Percentiles rank a stretch among this genome's conserved stretches.
Conservation (phyloP, 441 rosid genomes). For the Daphne laureola region DNA sequence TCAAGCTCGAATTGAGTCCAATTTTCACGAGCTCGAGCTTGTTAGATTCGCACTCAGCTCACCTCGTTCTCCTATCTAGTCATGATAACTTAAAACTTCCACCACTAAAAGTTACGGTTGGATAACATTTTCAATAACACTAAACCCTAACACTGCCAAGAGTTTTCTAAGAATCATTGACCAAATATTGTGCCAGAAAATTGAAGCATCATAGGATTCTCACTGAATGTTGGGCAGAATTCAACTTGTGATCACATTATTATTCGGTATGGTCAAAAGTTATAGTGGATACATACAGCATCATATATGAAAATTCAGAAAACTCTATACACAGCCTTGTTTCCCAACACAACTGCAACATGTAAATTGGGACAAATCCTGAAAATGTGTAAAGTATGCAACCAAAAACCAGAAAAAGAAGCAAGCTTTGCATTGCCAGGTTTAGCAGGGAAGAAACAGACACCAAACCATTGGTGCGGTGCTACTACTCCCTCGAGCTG, state of each 20-base stretch:
- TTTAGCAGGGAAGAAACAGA: not conserved
- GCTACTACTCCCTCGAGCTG: constrained; percentile 11
- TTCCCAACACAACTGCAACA: constrained; percentile 6
- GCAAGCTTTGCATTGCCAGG: constrained; percentile 13
- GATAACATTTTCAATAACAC: no score
- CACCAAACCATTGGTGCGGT: not conserved
- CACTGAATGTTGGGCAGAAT: no score
- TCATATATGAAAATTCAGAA: not conserved
- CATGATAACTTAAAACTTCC: no score
- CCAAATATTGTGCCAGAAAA: no score
- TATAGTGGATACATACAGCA: constrained; percentile 17
- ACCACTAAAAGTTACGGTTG: no score
- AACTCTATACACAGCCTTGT: constrained; percentile 26
- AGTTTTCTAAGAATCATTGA: no score
- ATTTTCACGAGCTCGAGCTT: no score
- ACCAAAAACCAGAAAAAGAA: constrained; percentile 6
- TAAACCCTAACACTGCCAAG: no score
- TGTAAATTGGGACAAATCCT: constrained; percentile 9
- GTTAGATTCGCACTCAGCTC: no score
- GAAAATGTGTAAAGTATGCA: constrained; percentile 5
- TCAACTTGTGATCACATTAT: not conserved
- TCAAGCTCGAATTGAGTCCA: no score
- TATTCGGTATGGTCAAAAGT: constrained; percentile 4
- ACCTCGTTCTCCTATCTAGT: no score
- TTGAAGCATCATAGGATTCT: no score